phyloP scores from a whole-genome alignment of 164 flowering plant genomes.

The Amborella trichopoda region DNA sequence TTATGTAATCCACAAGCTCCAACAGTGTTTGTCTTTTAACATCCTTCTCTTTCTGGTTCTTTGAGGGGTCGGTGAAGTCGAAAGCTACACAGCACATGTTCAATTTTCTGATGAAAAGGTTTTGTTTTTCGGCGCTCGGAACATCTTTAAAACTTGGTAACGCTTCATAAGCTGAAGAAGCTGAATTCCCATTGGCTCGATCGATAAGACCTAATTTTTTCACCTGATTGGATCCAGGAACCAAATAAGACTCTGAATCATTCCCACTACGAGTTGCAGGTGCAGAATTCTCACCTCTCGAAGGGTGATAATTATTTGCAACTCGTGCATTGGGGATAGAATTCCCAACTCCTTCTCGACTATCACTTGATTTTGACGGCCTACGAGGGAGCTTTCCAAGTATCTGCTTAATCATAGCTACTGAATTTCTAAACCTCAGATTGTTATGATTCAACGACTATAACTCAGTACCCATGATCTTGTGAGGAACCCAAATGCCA shows the following conservation, averaged over 20 bases:
- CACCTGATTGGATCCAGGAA: constrained; percentile 14
- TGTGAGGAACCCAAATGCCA: no score
- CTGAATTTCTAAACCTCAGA: no score
- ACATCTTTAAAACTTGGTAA: constrained; percentile 73
- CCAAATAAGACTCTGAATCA: constrained; percentile 8
- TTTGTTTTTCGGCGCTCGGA: constrained; percentile 54
- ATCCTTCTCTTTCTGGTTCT: constrained; percentile 65
- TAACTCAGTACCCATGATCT: no score
- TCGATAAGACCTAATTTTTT: constrained; percentile 12
- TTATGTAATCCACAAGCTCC: constrained; percentile 74
- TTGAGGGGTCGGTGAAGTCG: constrained; percentile 74
- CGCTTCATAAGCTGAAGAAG: constrained; percentile 32
- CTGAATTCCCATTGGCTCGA: constrained; percentile 2
- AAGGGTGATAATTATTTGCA: constrained; percentile 10
- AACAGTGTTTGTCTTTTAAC: constrained; percentile 62
- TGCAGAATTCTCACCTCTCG: neutral
- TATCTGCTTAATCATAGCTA: constrained; percentile 44
- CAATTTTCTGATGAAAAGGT: constrained; percentile 54
- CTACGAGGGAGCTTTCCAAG: constrained; percentile 48
- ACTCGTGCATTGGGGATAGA: constrained; percentile 17
- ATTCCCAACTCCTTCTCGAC: constrained; percentile 13
- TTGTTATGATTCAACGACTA: no score
- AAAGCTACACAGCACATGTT: constrained; percentile 55
- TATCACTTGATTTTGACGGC: constrained; percentile 37
- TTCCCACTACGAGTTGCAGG: constrained; percentile 8